Conservation (phyloP, 768 basidiomycete genomes). For the Pulveroboletus sp. region DNA sequence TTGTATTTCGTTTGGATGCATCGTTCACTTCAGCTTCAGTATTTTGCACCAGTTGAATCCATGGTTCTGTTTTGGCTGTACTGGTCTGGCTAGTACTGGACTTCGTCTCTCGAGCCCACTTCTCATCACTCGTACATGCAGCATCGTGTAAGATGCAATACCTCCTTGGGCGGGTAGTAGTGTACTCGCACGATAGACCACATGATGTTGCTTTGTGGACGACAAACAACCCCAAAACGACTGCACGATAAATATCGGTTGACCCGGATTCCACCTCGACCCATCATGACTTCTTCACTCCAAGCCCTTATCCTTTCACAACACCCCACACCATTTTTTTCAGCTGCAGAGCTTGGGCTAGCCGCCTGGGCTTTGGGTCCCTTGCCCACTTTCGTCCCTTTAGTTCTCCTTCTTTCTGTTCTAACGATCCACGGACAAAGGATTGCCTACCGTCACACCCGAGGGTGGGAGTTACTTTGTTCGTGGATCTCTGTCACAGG, state of each 20-base stretch:
- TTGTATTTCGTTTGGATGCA: neutral
- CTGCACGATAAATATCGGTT: conserved; percentile 11
- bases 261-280: conserved; percentile 6
- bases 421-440: conserved; percentile 32
- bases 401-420: conserved; percentile 26
- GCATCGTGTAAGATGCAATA: neutral
- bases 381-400: conserved; percentile 32
- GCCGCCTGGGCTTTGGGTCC: conserved; percentile 28
- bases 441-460: conserved; percentile 25
- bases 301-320: conserved; percentile 23
- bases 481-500: conserved; percentile 37
- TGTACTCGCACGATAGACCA: conserved; percentile 4
- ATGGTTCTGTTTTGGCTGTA: neutral
- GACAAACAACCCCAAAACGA: conserved; percentile 24
- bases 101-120: neutral
- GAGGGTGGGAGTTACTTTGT: conserved; percentile 29
- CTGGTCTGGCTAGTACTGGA: neutral
- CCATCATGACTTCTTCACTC: conserved; percentile 19
- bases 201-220: neutral
- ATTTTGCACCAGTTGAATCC: neutral
- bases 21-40: neutral
- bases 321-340: conserved; percentile 25
- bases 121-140: neutral
- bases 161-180: neutral
- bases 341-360: conserved; percentile 19